Percentiles rank a stretch among this genome's conserved stretches.
Evolutionary conservation across 768 basidiomycete species (phyloP).

Genomic region (Daedalea quercina): DNA sequence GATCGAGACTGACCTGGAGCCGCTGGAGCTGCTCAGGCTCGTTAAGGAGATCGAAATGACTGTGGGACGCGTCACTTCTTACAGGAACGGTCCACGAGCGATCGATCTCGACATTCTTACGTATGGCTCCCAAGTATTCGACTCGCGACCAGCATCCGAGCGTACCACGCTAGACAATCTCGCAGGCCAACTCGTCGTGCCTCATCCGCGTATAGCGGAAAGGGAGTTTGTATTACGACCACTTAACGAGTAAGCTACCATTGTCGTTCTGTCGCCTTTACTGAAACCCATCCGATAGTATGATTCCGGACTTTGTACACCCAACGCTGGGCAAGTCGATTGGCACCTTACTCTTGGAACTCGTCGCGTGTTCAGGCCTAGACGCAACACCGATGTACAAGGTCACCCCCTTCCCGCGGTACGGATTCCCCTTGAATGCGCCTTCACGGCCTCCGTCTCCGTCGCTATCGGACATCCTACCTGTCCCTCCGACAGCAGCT

Average conservation of each 20-base stretch:
- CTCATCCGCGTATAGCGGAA: slow-evolving; percentile 77
- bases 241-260: slow-evolving; percentile 64
- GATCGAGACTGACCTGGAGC: slow-evolving; percentile 70
- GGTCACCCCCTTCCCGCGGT: slow-evolving; percentile 68
- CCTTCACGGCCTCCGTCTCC: slow-evolving; percentile 11
- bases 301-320: slow-evolving; percentile 70
- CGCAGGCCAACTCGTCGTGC: slow-evolving; percentile 69
- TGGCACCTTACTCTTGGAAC: slow-evolving; percentile 34
- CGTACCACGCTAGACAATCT: slow-evolving; percentile 43
- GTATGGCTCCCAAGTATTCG: slow-evolving; percentile 57
- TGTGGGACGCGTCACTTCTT: slow-evolving; percentile 74
- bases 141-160: slow-evolving; percentile 40
- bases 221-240: slow-evolving; percentile 92
- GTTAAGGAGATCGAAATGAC: slow-evolving; percentile 67
- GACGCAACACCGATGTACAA: slow-evolving; percentile 50
- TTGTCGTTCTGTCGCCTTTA: not conserved
- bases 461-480: slow-evolving; percentile 4
- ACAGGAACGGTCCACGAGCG: slow-evolving; percentile 82
- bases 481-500: slow-evolving; percentile 40
- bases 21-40: slow-evolving; percentile 49
- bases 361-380: slow-evolving; percentile 26
- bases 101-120: slow-evolving; percentile 86
- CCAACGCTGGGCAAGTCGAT: slow-evolving; percentile 49
- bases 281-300: slow-evolving; percentile 38
- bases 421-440: slow-evolving; percentile 29